phyloP scores from a whole-genome alignment of 805 yeast genomes.

The Debaryomyces tyrocola region DNA sequence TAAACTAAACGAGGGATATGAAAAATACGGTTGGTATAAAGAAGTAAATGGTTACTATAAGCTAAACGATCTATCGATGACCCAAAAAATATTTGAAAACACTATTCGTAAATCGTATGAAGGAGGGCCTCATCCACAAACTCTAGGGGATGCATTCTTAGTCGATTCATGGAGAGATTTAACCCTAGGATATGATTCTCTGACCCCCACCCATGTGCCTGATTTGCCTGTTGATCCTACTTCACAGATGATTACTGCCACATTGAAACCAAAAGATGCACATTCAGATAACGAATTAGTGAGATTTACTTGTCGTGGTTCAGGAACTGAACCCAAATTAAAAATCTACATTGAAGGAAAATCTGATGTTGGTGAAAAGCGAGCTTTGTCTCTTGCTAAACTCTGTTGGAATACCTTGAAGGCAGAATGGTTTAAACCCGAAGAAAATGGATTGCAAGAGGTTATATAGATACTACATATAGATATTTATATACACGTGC shows the following conservation, averaged over 20 bases:
- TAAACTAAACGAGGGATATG: conserved; percentile 57
- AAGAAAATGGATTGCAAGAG: conserved; percentile 35
- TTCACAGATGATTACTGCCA: conserved; percentile 86
- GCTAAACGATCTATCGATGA: conserved; percentile 53
- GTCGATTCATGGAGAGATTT: conserved; percentile 79
- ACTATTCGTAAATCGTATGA: conserved; percentile 40
- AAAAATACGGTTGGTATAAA: conserved; percentile 75
- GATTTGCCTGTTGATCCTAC: conserved; percentile 64
- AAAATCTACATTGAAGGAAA: conserved; percentile 87
- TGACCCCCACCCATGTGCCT: conserved; percentile 59
- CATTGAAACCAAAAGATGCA: conserved; percentile 26
- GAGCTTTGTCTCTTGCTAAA: conserved; percentile 54
- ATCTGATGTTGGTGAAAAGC: conserved; percentile 40
- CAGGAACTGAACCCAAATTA: conserved; percentile 95
- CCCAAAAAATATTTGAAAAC: conserved; percentile 53
- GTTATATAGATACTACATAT: conserved; percentile 17
- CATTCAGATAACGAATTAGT: conserved; percentile 26
- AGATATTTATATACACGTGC: conserved; percentile 6
- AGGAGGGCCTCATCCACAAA: conserved; percentile 39
- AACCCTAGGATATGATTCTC: conserved; percentile 77
- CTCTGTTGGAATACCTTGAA: conserved; percentile 65
- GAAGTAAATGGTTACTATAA: conserved; percentile 86
- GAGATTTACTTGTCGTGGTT: conserved; percentile 85
- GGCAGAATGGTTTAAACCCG: conserved; percentile 71
- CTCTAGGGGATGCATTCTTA: conserved; percentile 52